Base-by-base conservation (phyloP, 2,329 filamentous ascomycete species). In the Fusarium tanahbumbuense region DNA sequence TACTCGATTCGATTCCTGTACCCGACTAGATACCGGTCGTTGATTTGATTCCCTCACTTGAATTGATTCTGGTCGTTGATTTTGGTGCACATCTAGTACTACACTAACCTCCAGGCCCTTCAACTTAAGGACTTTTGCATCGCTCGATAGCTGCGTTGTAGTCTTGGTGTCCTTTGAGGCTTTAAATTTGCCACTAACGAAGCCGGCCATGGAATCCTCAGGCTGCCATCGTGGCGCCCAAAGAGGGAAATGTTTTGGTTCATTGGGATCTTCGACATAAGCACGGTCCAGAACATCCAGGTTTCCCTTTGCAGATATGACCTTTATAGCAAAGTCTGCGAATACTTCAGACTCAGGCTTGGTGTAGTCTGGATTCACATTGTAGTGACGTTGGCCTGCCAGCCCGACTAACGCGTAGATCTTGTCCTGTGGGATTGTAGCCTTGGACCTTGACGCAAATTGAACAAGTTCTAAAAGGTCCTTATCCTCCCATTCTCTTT, bases 161-260 rank as follows among this genome's bases (percentile, higher is more conserved):
- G 16, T 0, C 18, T 37, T n/a, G 2, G 16, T n/a, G 5, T n/a
- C 9, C 4, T n/a, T n/a, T 2, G 34, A 11, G 9, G 34, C 16
- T 11, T n/a, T 6, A 3, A 5, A 34, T 10, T 6, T 1, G 4
- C 5, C 0, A 1, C 6, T 0, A 2, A 3, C 1, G 8, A 34
- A 5, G 2, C 5, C 4, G 5, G 4, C 16, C 5, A 23, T 5
- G 23, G 5, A 23, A 6, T 23, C 23, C 5, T 23, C 23, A 23
- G 23, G 0, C 5, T 11, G 18, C 34, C 34, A 37, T 4, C 34
- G 6, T 6, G 34, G 34, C 3, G 34, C 34, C 34, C 34, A 37
- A 6, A n/a, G 1, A n/a, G 34, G 34, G 0, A 0, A 11, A n/a
- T 0, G 5, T 6, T 11, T 6, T 11, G 9, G 1, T 2, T 37